phyloP scores from a whole-genome alignment of 352 stramenopile genomes.

The Globisporangium nunn region DNA sequence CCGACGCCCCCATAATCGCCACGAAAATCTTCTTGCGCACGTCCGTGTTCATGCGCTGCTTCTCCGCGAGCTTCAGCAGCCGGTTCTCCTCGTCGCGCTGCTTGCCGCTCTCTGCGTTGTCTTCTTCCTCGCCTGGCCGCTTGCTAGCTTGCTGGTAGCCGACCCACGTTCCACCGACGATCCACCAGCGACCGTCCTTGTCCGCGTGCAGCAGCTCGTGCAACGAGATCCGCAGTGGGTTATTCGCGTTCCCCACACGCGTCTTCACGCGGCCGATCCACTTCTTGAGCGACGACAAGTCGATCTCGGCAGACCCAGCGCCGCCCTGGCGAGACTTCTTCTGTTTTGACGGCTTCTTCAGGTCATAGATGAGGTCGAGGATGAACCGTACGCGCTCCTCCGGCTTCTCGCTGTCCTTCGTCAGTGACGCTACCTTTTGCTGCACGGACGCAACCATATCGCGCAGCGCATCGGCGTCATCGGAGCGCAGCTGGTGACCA shows the following conservation, averaged over 20 bases:
- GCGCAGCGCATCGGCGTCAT: constrained; percentile 78
- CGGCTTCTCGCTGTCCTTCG: constrained; percentile 17
- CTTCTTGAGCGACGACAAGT: constrained; percentile 86
- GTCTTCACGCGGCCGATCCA: constrained; percentile 93
- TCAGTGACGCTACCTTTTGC: constrained; percentile 49
- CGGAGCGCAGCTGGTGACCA: constrained; percentile 72
- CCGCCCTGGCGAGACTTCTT: constrained; percentile 53
- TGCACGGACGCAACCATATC: constrained; percentile 84
- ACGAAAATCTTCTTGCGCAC: constrained; percentile 94
- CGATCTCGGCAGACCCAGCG: constrained; percentile 32
- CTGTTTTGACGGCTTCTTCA: constrained; percentile 94
- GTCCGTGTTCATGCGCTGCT: constrained; percentile 97
- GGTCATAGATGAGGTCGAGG: constrained; percentile 93
- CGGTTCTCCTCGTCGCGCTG: constrained; percentile 40
- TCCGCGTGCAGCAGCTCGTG: constrained; percentile 73
- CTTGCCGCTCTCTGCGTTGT: constrained; percentile 11
- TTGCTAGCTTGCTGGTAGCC: constrained; percentile 39
- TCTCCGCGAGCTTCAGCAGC: constrained; percentile 89
- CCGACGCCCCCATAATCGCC: constrained; percentile 93
- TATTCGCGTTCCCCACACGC: constrained; percentile 71
- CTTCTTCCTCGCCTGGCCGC: constrained; percentile 7
- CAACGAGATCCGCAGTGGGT: constrained; percentile 64
- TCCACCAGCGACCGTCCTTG: constrained; percentile 93
- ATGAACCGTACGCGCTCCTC: constrained; percentile 84
- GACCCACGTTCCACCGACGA: constrained; percentile 94